phyloP scores from a whole-genome alignment of 257 asterid genomes.

The Solanum appendiculatum region DNA sequence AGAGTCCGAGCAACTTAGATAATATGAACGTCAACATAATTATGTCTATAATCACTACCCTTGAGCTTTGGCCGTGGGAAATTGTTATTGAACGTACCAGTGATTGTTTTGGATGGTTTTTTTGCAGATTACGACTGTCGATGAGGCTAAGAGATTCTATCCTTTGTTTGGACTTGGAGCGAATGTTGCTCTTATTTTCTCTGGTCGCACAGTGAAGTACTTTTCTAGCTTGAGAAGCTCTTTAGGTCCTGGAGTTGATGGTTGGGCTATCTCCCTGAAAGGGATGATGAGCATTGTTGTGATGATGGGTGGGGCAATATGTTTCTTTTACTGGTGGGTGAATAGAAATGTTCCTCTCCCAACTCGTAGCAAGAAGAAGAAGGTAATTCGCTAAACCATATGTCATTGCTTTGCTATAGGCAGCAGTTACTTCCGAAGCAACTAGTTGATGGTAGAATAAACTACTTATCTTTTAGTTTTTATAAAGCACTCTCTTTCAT shows the following conservation, averaged over 20 bases:
- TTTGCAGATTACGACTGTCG: slow-evolving; percentile 81
- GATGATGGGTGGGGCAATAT: slow-evolving; percentile 69
- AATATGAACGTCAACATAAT: background rate
- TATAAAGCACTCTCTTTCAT: background rate
- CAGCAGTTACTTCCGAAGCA: background rate
- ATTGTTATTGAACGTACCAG: background rate
- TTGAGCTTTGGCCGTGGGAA: background rate
- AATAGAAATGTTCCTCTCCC: slow-evolving; percentile 72
- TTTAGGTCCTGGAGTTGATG: slow-evolving; percentile 95
- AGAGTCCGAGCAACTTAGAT: too few species aligned
- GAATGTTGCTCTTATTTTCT: slow-evolving; percentile 88
- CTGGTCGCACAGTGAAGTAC: slow-evolving; percentile 95
- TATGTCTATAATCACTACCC: background rate
- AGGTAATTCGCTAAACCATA: slow-evolving; percentile 30
- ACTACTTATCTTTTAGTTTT: background rate
- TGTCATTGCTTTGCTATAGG: background rate
- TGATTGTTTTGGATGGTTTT: background rate
- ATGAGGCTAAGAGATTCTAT: slow-evolving; percentile 93
- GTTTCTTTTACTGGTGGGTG: slow-evolving; percentile 94
- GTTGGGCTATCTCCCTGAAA: slow-evolving; percentile 95
- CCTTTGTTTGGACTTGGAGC: slow-evolving; percentile 99
- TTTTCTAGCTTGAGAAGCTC: slow-evolving; percentile 75
- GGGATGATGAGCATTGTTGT: slow-evolving; percentile 97
- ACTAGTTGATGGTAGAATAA: background rate
- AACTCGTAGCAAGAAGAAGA: slow-evolving; percentile 82